phyloP scores from a whole-genome alignment of 2,329 filamentous ascomycete species.

The Blastomyces percursus region DNA sequence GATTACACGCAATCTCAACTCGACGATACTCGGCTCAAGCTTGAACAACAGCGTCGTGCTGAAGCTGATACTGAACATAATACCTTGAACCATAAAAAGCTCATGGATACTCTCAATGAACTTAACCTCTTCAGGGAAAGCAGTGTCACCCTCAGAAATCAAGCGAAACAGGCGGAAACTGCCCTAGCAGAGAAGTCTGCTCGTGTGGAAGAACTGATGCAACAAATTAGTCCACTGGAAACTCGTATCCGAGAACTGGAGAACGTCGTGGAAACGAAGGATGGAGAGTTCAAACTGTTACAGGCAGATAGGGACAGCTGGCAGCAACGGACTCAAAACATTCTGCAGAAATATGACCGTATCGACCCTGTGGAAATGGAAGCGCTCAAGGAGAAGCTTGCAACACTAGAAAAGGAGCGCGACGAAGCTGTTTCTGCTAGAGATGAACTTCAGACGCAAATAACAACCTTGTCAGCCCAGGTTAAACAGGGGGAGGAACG shows the following conservation, averaged over 20 bases:
- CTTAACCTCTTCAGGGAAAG: slow-evolving; percentile 94
- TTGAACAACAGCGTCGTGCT: slow-evolving; percentile 75
- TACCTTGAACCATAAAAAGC: slow-evolving; percentile 70
- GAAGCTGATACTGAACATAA: slow-evolving; percentile 62
- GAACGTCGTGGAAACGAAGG: slow-evolving; percentile 65
- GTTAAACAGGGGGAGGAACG: slow-evolving; percentile 38
- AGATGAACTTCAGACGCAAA: slow-evolving; percentile 40
- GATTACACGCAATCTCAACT: slow-evolving; percentile 79
- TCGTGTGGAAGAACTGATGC: slow-evolving; percentile 62
- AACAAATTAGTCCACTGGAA: slow-evolving; percentile 71
- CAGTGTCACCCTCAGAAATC: slow-evolving; percentile 78
- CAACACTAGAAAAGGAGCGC: slow-evolving; percentile 54
- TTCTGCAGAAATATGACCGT: slow-evolving; percentile 89
- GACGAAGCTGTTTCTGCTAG: slow-evolving; percentile 51
- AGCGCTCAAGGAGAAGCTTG: slow-evolving; percentile 68
- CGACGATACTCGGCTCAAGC: slow-evolving; percentile 76
- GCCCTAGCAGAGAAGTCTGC: slow-evolving; percentile 63
- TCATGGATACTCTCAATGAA: slow-evolving; percentile 91
- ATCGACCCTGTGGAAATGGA: slow-evolving; percentile 91
- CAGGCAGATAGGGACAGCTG: slow-evolving; percentile 87
- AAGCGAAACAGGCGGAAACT: slow-evolving; percentile 66
- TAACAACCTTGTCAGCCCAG: slow-evolving; percentile 39
- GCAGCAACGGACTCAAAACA: slow-evolving; percentile 92
- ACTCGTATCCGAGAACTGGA: slow-evolving; percentile 70
- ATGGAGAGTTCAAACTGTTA: slow-evolving; percentile 78